A percentile compares a stretch with the other conserved stretches of the same genome.
Evolutionary conservation across 345 rosid species (phyloP).

Genomic region (Gossypium longicalyx): DNA sequence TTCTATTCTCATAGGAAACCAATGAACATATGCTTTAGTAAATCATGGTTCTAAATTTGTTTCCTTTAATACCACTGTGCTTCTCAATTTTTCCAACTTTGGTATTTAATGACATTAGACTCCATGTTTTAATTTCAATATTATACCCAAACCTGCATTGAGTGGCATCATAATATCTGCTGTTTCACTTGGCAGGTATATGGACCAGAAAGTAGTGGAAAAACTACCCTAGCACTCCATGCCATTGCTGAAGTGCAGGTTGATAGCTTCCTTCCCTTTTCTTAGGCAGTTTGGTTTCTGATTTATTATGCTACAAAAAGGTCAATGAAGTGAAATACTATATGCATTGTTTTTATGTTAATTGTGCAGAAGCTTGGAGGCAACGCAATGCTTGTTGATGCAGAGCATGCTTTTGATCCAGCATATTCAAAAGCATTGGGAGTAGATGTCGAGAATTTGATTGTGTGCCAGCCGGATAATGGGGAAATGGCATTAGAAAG

Average conservation of each 20-base stretch:
- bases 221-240: conserved; percentile 94
- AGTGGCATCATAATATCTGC: not conserved
- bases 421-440: conserved; percentile 91
- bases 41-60: not conserved
- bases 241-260: conserved; percentile 99
- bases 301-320: not conserved
- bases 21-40: not conserved
- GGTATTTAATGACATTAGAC: not conserved
- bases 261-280: conserved; percentile 10
- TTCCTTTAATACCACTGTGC: not conserved
- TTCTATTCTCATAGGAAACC: not conserved
- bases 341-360: conserved; percentile 15
- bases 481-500: conserved; percentile 98
- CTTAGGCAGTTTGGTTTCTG: conserved; percentile 13
- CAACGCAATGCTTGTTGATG: conserved; percentile 98
- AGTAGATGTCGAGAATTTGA: conserved; percentile 84
- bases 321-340: not conserved
- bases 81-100: not conserved
- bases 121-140: not conserved
- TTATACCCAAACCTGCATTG: not conserved
- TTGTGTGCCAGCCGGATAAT: conserved; percentile 90
- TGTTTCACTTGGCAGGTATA: conserved; percentile 49
- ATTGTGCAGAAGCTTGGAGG: conserved; percentile 82
- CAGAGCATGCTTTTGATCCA: conserved; percentile 99
- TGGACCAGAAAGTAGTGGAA: conserved; percentile 97